Percentiles rank a stretch among this genome's conserved stretches.
These are phyloP conservation scores for Leishmania braziliensis DNA, from an alignment of 208 protist genomes.

Conservation along the genomic window DNA sequence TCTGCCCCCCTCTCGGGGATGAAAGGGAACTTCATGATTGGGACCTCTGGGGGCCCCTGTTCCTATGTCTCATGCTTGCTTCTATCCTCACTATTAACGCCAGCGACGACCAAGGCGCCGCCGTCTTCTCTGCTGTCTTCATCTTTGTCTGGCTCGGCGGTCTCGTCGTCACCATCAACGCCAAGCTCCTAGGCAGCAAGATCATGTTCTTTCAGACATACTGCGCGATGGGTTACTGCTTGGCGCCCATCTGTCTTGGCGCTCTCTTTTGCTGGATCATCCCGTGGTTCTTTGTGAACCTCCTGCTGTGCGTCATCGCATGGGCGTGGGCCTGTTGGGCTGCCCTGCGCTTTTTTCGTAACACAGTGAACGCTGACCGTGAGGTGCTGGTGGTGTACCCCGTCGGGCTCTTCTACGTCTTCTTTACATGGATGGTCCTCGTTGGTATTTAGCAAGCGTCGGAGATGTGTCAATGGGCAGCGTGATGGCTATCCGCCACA, in stretches of 20 bases:
- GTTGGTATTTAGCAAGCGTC: constrained; percentile 40
- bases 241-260: constrained; percentile 81
- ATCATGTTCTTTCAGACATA: constrained; percentile 95
- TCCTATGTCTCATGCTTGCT: constrained; percentile 89
- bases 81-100: constrained; percentile 57
- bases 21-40: constrained; percentile 67
- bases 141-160: constrained; percentile 89
- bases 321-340: constrained; percentile 91
- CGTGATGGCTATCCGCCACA: no score
- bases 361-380: constrained; percentile 47
- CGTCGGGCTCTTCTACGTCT: constrained; percentile 92
- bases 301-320: constrained; percentile 49
- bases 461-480: background rate
- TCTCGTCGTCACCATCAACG: constrained; percentile 90
- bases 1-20: constrained; percentile 51
- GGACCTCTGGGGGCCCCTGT: constrained; percentile 94
- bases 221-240: constrained; percentile 95
- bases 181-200: constrained; percentile 88
- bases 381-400: constrained; percentile 90
- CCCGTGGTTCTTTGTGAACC: constrained; percentile 41
- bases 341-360: constrained; percentile 88
- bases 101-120: constrained; percentile 34
- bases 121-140: constrained; percentile 91
- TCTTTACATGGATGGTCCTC: constrained; percentile 89
- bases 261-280: constrained; percentile 47